phyloP scores from a whole-genome alignment of 2,329 filamentous ascomycete genomes.

The Phialophora tarda region DNA sequence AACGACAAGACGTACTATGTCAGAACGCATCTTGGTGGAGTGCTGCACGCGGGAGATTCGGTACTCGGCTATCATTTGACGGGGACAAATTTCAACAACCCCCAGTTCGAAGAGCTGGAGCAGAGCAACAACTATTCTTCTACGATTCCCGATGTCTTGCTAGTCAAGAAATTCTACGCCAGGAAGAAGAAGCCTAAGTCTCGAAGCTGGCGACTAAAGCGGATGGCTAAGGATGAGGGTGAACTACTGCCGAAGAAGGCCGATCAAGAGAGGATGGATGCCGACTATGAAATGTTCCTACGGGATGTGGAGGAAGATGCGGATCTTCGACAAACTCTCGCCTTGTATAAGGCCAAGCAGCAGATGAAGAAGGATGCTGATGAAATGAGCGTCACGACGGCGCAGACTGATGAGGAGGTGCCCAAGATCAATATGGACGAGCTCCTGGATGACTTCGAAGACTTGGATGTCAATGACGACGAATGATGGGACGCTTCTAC shows the following conservation, averaged over 20 bases:
- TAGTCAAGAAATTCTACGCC: slow-evolving; percentile 97
- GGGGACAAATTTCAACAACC: slow-evolving; percentile 91
- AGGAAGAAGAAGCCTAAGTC: slow-evolving; percentile 80
- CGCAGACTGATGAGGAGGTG: slow-evolving; percentile 66
- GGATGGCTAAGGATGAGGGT: slow-evolving; percentile 87
- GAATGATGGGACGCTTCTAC: slow-evolving; percentile 20
- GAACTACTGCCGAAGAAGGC: slow-evolving; percentile 85
- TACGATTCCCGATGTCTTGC: slow-evolving; percentile 85
- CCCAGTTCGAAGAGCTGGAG: slow-evolving; percentile 82
- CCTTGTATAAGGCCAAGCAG: slow-evolving; percentile 76
- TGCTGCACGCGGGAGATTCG: slow-evolving; percentile 87
- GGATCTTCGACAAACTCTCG: slow-evolving; percentile 81
- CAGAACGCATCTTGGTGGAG: slow-evolving; percentile 83
- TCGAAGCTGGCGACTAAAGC: slow-evolving; percentile 93
- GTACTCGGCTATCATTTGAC: slow-evolving; percentile 92
- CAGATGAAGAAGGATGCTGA: slow-evolving; percentile 60
- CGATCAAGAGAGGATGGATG: slow-evolving; percentile 85
- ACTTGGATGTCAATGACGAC: slow-evolving; percentile 74
- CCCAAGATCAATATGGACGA: slow-evolving; percentile 79
- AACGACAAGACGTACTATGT: slow-evolving; percentile 90
- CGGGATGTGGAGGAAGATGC: slow-evolving; percentile 94
- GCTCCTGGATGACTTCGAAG: slow-evolving; percentile 90
- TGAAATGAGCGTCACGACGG: slow-evolving; percentile 55
- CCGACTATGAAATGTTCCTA: slow-evolving; percentile 97
- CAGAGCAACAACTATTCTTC: slow-evolving; percentile 74